These are phyloP conservation scores for Coemansia sp. DNA, from an alignment of 192 early-diverging fungal species.

Conservation along the genomic window DNA sequence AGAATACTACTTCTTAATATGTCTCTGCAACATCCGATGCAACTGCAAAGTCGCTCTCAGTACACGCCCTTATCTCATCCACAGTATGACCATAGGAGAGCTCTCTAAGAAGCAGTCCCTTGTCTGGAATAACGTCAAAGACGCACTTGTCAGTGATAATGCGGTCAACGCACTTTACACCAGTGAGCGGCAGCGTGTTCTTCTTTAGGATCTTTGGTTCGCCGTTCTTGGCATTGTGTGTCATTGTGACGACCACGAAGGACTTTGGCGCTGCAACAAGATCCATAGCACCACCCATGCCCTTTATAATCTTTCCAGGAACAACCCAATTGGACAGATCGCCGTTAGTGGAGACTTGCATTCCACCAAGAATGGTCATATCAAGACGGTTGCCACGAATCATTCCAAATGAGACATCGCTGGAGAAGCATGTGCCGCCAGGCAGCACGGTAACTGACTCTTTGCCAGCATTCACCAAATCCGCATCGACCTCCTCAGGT, in stretches of 20 bases:
- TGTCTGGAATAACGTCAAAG: conserved; percentile 63
- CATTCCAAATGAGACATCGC: conserved; percentile 77
- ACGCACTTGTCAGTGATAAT: conserved; percentile 73
- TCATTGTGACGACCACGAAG: conserved; percentile 77
- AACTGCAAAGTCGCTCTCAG: conserved; percentile 63
- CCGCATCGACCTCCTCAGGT: conserved; percentile 69
- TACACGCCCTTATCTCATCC: conserved; percentile 65
- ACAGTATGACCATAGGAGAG: conserved; percentile 60
- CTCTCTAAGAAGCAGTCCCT: conserved; percentile 63
- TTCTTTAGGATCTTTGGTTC: conserved; percentile 71
- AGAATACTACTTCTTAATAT: conserved; percentile 13
- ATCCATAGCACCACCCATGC: conserved; percentile 83
- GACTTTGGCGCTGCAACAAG: conserved; percentile 67
- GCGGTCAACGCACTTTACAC: conserved; percentile 61
- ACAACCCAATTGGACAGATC: conserved; percentile 86
- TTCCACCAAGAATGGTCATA: conserved; percentile 72
- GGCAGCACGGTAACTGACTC: conserved; percentile 73
- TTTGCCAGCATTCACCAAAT: conserved; percentile 81
- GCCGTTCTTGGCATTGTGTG: conserved; percentile 62
- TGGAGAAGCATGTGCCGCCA: conserved; percentile 68
- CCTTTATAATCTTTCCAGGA: conserved; percentile 84
- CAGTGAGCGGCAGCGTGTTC: conserved; percentile 73
- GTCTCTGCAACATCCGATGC: conserved; percentile 50
- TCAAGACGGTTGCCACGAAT: conserved; percentile 77
- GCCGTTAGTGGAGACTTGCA: conserved; percentile 74